Base-by-base conservation (phyloP, 1,284 basidiomycete species). In the Microbotryum lychnidis-dioicae region DNA sequence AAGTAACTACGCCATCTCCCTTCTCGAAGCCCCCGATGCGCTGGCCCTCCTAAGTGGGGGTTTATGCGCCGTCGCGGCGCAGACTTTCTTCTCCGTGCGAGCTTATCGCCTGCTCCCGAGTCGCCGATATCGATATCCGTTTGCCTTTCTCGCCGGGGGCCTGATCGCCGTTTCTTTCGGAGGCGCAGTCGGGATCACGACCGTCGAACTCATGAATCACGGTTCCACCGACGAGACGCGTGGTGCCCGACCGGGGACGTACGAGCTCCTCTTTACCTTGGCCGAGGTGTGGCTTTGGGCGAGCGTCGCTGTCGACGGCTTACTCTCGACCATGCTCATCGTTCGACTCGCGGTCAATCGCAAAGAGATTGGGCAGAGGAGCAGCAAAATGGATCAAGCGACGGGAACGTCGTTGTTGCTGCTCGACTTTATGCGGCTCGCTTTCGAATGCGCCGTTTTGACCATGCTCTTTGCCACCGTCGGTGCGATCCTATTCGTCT, bases 381-480 rank as follows among this genome's bases (percentile, higher is more conserved):
- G 37, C 12, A 42, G 37, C 37, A 42, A 42, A 18, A 42, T 16
- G 37, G 37, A 42, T 6, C 37, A 42, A 42, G 37, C 16, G 14
- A 42, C 37, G 37, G 37, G 37, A 18, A 42, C 37, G 37, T 42
- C 37, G 2, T 18, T 42, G 16, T 18, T 42, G 16, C 16, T 42
- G 21, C 46, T 25, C 12, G 44, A 56, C 44, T 48, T 47, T 46
- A 56, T 56, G 54, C 45, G 54, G 10, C 18, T 56, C 18, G n/a
- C 54, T 37, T 47, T 56, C 20, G 54, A 56, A 21, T 42, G 54
- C 27, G 44, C 44, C 54, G 29, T 25, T 56, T n/a, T 42, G 37
- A 42, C 37, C 37, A 42, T 42, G 37, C 37, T 42, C 14, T 42
- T 42, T 18, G 37, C 37, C 37, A 42, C 37, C 16, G 37, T 42